phyloP scores from a whole-genome alignment of 1,139 yeast genomes.

The Groenewaldozyma auringiensis region DNA sequence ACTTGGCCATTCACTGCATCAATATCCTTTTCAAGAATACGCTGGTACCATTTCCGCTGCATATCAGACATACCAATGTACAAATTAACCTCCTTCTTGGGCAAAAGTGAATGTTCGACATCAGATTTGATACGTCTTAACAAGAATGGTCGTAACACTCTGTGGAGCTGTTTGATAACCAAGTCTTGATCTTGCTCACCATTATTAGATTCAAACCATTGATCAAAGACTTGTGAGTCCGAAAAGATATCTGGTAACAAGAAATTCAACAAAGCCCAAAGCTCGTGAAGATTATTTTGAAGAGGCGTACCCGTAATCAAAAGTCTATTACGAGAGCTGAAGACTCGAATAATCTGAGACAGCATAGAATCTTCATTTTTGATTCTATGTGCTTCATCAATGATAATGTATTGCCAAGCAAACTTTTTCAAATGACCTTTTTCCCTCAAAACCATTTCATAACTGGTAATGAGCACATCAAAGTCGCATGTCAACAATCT shows the following conservation, averaged over 20 bases:
- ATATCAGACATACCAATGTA: slow-evolving; percentile 92
- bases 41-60: slow-evolving; percentile 90
- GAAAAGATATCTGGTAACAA: slow-evolving; percentile 91
- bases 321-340: slow-evolving; percentile 75
- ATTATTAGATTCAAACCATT: slow-evolving; percentile 60
- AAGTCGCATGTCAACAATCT: slow-evolving; percentile 64
- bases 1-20: slow-evolving; percentile 93
- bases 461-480: slow-evolving; percentile 84
- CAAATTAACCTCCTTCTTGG: slow-evolving; percentile 82
- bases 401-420: slow-evolving; percentile 88
- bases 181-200: slow-evolving; percentile 51
- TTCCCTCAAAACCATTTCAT: slow-evolving; percentile 88
- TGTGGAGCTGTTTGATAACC: slow-evolving; percentile 78
- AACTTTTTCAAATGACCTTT: slow-evolving; percentile 71
- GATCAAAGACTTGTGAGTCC: slow-evolving; percentile 81
- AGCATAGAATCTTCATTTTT: slow-evolving; percentile 88
- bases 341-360: slow-evolving; percentile 81
- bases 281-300: slow-evolving; percentile 88
- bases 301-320: slow-evolving; percentile 94
- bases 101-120: slow-evolving; percentile 83
- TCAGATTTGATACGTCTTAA: slow-evolving; percentile 86
- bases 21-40: slow-evolving; percentile 80
- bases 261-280: slow-evolving; percentile 91
- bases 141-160: slow-evolving; percentile 78
- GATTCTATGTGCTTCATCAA: slow-evolving; percentile 95